Base-by-base conservation (phyloP, 192 early-diverging fungal species). In the Coemansia guatemalensis region DNA sequence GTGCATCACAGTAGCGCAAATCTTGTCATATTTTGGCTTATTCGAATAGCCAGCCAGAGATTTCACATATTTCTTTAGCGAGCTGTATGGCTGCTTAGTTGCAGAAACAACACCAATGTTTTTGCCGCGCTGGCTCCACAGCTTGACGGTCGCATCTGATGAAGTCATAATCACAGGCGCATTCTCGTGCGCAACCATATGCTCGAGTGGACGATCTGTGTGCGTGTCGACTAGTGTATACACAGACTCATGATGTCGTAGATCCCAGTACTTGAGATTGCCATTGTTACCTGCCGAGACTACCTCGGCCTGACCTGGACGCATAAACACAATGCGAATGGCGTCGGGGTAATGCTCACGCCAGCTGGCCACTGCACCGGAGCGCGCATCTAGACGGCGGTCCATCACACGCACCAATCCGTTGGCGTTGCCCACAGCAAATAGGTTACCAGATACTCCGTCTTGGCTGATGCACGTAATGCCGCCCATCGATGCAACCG, bases 321-420 rank as follows among this genome's bases (percentile, higher is more conserved):
- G 73, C 69, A 81, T 75, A 22, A 32, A 39, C 50, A 73, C 68
- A 24, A 63, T 69, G 53, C 77, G 61, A 23, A 83, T 55, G 3
- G 65, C 47, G 12, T 54, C 23, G 8, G 67, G 74, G 48, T 48
- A 49, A 51, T 75, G 71, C 35, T 80, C 82, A 25, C 82, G 69
- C 70, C 77, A 78, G 53, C 58, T 71, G 24, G 63, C 71, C 48
- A 80, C 77, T 7, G 60, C 58, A 54, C 68, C 55, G 20, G 47
- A 51, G 49, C 76, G 65, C 47, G 68, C 59, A 11, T 61, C 65
- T 30, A 71, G 24, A 9, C 82, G 75, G 41, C 77, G 70, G 55
- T 83, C 82, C 59, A 79, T 64, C 22, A 80, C 77, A 2, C 82
- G 76, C 54, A 83, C 76, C 21, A 71, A 53, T 26, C 82, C 82